phyloP scores from a whole-genome alignment of 108 stramenopile species.

The Cyclotella sp. region DNA sequence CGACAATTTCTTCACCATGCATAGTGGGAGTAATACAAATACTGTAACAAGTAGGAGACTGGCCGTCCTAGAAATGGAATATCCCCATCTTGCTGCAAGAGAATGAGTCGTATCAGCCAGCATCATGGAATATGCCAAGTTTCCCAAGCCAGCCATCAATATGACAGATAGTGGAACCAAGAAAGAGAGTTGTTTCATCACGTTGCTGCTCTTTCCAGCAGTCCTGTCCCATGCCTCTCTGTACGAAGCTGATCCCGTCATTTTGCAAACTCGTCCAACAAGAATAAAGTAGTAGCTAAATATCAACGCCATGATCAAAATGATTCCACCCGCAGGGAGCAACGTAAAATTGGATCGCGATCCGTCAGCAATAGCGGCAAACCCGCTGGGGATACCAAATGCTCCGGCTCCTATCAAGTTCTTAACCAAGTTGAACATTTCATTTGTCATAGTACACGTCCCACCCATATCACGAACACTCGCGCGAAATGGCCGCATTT shows the following conservation, averaged over 20 bases:
- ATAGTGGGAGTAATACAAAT: slow-evolving; percentile 78
- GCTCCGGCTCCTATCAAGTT: slow-evolving; percentile 89
- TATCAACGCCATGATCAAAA: slow-evolving; percentile 65
- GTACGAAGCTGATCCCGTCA: slow-evolving; percentile 65
- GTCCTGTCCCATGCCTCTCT: slow-evolving; percentile 83
- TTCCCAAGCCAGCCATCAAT: slow-evolving; percentile 54
- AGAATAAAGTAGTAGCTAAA: slow-evolving; percentile 84
- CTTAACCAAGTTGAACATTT: slow-evolving; percentile 83
- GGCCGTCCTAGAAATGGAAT: slow-evolving; percentile 21
- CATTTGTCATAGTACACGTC: slow-evolving; percentile 54
- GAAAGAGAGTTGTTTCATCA: slow-evolving; percentile 25
- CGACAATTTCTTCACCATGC: slow-evolving; percentile 75
- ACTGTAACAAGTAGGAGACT: slow-evolving; percentile 56
- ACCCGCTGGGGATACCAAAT: slow-evolving; percentile 78
- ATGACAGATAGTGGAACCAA: slow-evolving; percentile 41
- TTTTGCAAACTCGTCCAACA: slow-evolving; percentile 63
- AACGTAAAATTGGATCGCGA: slow-evolving; percentile 59
- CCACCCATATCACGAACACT: slow-evolving; percentile 37
- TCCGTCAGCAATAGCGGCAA: slow-evolving; percentile 48
- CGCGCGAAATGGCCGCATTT: slow-evolving; percentile 1
- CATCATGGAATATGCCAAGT: slow-evolving; percentile 78
- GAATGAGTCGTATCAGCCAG: slow-evolving; percentile 78
- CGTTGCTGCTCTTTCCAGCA: slow-evolving; percentile 27
- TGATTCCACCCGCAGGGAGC: slow-evolving; percentile 59
- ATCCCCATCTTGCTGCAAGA: slow-evolving; percentile 42